Evolutionary conservation across 2,329 filamentous ascomycete genomes (phyloP), one percentile per base, ranked within the genome.

Genomic region (Allantophomopsis cytisporea): DNA sequence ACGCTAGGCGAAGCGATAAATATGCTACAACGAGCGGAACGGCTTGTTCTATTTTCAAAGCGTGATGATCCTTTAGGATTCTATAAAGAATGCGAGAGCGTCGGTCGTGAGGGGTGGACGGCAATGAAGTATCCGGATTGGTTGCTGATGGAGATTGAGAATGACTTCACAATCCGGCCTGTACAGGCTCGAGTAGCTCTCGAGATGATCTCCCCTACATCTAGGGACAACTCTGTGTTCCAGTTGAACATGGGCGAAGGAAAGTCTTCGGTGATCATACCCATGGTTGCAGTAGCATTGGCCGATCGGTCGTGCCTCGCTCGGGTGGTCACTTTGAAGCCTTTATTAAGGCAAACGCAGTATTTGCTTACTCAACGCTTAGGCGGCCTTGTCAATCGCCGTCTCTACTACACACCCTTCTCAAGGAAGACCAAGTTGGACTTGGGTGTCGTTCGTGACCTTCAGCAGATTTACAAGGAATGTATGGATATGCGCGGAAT

Each of bases 201-300:
- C 0, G 50, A 66, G 15, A 83, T 85, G 71, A 68, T 64, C 2
- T 38, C 48, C 0, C 65, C 66, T 0, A 47, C 51, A 0, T 50
- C 50, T 0, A 52, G 48, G 0, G 20, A 51, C 0, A 81, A 77
- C 45, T 53, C 64, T 0, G 67, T 77, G 0, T 68, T 82, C 60
- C 76, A 83, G 47, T 54, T 84, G 2, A 82, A 81, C 45, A 84
- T 84, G 78, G 80, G 80, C 0, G 69, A 81, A 49, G 80, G 79
- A 0, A 84, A 83, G 45, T 76, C 75, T 0, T 80, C 78, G 0
- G 71, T 83, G 2, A 83, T 87, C 37, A 64, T 80, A 0, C 80
- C 79, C 0, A 76, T 82, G 31, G 68, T 80, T 0, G 70, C 71
- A 0, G 57, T 69, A 0, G 55, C 61, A 0, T 52, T 81, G 0